Evolutionary conservation across 257 asterid genomes (phyloP).

Genomic region (Avicennia marina): DNA sequence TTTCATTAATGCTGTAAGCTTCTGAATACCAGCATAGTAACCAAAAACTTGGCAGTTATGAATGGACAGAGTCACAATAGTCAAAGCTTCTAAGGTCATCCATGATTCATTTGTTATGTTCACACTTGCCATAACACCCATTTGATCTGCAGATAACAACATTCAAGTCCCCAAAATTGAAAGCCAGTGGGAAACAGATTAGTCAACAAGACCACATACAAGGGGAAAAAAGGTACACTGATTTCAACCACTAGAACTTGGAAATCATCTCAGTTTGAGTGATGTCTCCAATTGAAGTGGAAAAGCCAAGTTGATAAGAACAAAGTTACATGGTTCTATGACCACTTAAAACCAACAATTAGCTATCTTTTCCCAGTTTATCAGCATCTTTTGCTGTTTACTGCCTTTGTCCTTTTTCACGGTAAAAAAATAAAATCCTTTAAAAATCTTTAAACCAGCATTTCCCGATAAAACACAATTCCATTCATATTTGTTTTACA

Average conservation of each 20-base stretch:
- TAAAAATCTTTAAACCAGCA: too few relatives aligned
- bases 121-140: constrained; percentile 42
- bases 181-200: constrained; percentile 11
- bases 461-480: too few relatives aligned
- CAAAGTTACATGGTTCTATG: neutral
- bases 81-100: constrained; percentile 76
- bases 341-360: too few relatives aligned
- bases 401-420: too few relatives aligned
- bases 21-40: constrained; percentile 79
- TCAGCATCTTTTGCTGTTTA: too few relatives aligned
- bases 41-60: constrained; percentile 90
- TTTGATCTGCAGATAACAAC: constrained; percentile 42
- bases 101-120: constrained; percentile 55
- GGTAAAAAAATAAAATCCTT: too few relatives aligned
- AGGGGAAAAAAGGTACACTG: neutral
- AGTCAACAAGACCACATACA: constrained; percentile 5
- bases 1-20: constrained; percentile 91
- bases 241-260: neutral
- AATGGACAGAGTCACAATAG: constrained; percentile 66
- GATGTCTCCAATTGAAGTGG: neutral
- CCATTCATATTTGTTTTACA: too few relatives aligned
- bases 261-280: constrained; percentile 7
- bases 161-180: constrained; percentile 7
- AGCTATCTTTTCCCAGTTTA: too few relatives aligned
- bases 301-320: constrained; percentile 1